Percentiles rank a stretch among this genome's conserved stretches.
These are phyloP conservation scores for Yarrowia osloensis DNA, from an alignment of 805 yeast species.

Conservation along the genomic window DNA sequence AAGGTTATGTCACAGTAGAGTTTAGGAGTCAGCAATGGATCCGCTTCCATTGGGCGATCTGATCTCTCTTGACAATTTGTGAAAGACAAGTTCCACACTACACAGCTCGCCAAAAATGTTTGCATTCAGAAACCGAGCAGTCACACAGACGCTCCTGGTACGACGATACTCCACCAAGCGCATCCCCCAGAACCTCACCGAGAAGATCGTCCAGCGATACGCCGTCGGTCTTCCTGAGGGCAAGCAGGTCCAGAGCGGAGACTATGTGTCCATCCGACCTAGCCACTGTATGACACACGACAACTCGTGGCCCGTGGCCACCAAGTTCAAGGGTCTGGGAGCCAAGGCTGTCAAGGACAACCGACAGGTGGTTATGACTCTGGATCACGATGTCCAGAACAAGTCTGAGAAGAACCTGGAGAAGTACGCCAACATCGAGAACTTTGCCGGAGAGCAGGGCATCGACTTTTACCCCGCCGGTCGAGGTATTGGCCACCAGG, in stretches of 20 bases:
- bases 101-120: background rate
- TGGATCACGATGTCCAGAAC: constrained; percentile 98
- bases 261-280: constrained; percentile 91
- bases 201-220: constrained; percentile 90
- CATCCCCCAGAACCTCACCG: constrained; percentile 79
- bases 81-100: background rate
- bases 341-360: constrained; percentile 80
- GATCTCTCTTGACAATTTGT: constrained; percentile 12
- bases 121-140: constrained; percentile 20
- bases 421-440: constrained; percentile 84
- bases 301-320: constrained; percentile 98
- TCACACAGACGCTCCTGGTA: constrained; percentile 9
- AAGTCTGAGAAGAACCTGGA: constrained; percentile 82
- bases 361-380: constrained; percentile 90
- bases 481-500: constrained; percentile 98
- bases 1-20: constrained; percentile 17
- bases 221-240: constrained; percentile 82
- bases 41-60: constrained; percentile 25
- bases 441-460: constrained; percentile 86
- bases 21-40: constrained; percentile 28
- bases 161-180: constrained; percentile 29
- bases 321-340: constrained; percentile 93
- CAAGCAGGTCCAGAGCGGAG: constrained; percentile 82
- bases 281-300: constrained; percentile 99
- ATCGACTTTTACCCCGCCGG: constrained; percentile 98